Percentiles rank a stretch among this genome's conserved stretches.
These are phyloP conservation scores for Hagleromyces aurorensis DNA, from an alignment of 805 yeast species.

Conservation along the genomic window DNA sequence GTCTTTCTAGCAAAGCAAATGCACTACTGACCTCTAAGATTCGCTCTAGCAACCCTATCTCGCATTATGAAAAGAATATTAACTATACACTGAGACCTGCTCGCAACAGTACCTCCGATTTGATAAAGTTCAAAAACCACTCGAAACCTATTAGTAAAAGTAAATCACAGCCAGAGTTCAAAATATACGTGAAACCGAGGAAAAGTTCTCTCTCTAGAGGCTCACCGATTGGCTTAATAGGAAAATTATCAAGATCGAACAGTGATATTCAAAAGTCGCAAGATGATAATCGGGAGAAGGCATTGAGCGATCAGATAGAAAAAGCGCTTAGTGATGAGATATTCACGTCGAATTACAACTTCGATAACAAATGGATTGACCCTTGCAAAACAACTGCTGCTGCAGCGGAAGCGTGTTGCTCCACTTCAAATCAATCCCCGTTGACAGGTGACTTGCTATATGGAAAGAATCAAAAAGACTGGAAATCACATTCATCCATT, in stretches of 20 bases:
- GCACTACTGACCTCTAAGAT: too few species aligned
- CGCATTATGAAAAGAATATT: constrained; percentile 14
- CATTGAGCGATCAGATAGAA: constrained; percentile 5
- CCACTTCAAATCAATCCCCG: constrained; percentile 16
- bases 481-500: constrained; percentile 4
- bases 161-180: too few species aligned
- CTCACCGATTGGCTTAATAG: too few species aligned
- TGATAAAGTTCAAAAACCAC: constrained; percentile 1
- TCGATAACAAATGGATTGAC: constrained; percentile 12
- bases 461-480: not conserved
- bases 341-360: constrained; percentile 8
- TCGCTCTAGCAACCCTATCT: constrained; percentile 19
- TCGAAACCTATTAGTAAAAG: too few species aligned
- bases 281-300: not conserved
- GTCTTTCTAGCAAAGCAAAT: too few species aligned
- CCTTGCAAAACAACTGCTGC: not conserved
- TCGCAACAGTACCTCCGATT: constrained; percentile 8
- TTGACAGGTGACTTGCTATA: constrained; percentile 5
- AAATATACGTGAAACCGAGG: too few species aligned
- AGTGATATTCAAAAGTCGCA: too few species aligned
- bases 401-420: constrained; percentile 1
- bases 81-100: constrained; percentile 13
- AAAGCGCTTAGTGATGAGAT: constrained; percentile 15
- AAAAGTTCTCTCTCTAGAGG: too few species aligned
- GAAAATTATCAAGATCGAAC: too few species aligned